Evolutionary conservation across 495 filamentous ascomycete species (phyloP), one percentile per base, ranked within the genome.

Genomic region (Penicillium psychrofluorescens): DNA sequence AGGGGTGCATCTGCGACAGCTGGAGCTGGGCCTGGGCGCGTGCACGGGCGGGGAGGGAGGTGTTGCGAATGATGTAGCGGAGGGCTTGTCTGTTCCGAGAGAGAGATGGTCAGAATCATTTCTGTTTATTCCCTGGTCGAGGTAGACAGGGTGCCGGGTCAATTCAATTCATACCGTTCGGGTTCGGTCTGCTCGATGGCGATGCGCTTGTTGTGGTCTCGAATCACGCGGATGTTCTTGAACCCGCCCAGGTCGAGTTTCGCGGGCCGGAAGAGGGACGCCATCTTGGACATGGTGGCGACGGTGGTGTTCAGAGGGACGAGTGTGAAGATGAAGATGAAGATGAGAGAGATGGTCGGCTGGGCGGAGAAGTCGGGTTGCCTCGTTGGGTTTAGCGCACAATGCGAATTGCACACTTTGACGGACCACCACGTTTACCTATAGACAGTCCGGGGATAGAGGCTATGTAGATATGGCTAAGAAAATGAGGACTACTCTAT

Each of bases 121-220:
- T 28, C 33, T n/a, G 11, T 30, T 13, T 10, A 44, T 34, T 1
- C 9, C n/a, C 8, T 35, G 34, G 16, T 37, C 11, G 41, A 33
- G 40, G 29, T 39, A 36, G 27, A 27, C 28, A 29, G 31, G 38
- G 35, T 9, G 27, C 10, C n/a, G 34, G 40, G 0, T 8, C 32
- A 27, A 11, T 35, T 29, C 36, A 22, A 22, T 35, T 42, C 58
- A 35, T 64, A 94, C 90, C 90, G 82, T 69, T 95, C 83, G 7
- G 87, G 78, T 67, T 98, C 92, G 53, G 82, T 72, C 51, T 87
- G 75, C 43, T 81, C 88, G 53, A 88, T 95, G 27, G 86, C 88
- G 72, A 92, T 92, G 43, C 91, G 83, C 78, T 96, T 97, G 41
- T 88, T 85, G 70, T 95, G 86, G 58, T 97, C 92, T 49, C 91